A percentile compares a stretch with the other conserved stretches of the same genome.
phyloP scores from a whole-genome alignment of 2,329 filamentous ascomycete genomes.

The Calonectria leucothoes region DNA sequence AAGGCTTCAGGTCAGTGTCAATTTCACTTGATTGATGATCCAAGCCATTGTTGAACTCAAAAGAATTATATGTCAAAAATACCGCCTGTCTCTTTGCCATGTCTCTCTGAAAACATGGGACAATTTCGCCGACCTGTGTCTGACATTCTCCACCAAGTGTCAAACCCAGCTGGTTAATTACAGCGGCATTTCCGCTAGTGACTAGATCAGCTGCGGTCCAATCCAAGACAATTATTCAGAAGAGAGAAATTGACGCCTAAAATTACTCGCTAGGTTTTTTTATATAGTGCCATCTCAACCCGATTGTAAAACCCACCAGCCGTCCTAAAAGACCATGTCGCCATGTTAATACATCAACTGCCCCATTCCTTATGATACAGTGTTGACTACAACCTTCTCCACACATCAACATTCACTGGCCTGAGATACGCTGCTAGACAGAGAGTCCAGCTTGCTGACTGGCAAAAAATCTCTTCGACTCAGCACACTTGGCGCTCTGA shows the following conservation, averaged over 20 bases:
- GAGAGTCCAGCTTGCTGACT: constrained; percentile 48
- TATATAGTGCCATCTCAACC: background rate
- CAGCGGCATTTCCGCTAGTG: background rate
- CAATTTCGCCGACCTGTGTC: background rate
- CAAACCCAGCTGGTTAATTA: background rate
- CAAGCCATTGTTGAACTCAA: background rate
- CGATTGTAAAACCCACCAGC: background rate
- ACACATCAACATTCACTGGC: background rate
- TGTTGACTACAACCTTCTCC: background rate
- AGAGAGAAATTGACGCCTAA: constrained; percentile 11
- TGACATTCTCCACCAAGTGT: background rate
- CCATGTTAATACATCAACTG: constrained; percentile 7
- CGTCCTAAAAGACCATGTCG: constrained; percentile 22
- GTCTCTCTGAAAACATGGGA: background rate
- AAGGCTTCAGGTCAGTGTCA: background rate
- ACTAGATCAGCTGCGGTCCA: background rate
- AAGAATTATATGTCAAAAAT: background rate
- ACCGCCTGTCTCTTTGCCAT: background rate
- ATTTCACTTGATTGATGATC: background rate
- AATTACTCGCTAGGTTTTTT: constrained; percentile 6
- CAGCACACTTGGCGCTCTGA: constrained; percentile 86
- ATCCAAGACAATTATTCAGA: background rate
- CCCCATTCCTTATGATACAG: constrained; percentile 20
- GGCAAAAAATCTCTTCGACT: constrained; percentile 78
- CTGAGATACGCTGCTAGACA: background rate